These are phyloP conservation scores for Coemansia interrupta DNA, from an alignment of 192 early-diverging fungal species.

Conservation along the genomic window DNA sequence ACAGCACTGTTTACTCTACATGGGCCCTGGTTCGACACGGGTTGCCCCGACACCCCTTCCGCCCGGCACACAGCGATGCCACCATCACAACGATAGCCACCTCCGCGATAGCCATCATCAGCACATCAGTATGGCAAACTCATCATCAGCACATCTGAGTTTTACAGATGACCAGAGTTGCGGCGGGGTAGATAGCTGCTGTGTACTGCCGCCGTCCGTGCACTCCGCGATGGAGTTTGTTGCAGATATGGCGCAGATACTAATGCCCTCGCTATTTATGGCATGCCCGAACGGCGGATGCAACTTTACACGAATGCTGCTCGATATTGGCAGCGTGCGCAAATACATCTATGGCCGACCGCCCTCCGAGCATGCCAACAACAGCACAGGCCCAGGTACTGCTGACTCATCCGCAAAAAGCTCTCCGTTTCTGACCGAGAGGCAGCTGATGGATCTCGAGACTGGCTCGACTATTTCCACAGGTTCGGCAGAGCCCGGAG, in stretches of 20 bases:
- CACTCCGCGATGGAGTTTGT: slow-evolving; percentile 33
- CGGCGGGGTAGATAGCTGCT: background rate
- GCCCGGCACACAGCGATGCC: background rate
- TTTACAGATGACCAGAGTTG: background rate
- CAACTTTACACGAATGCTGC: slow-evolving; percentile 8
- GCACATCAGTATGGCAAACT: background rate
- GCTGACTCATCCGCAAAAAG: slow-evolving; percentile 1
- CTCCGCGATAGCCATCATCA: background rate
- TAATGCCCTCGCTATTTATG: slow-evolving; percentile 45
- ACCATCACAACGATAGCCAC: background rate
- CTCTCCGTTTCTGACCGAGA: slow-evolving; percentile 2
- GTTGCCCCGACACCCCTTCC: slow-evolving; percentile 11
- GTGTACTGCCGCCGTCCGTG: slow-evolving; percentile 19
- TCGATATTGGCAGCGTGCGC: slow-evolving; percentile 3
- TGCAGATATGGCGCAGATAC: slow-evolving; percentile 37
- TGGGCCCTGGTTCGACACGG: slow-evolving; percentile 15
- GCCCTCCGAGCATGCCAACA: background rate
- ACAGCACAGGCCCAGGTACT: background rate
- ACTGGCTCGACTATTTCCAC: background rate
- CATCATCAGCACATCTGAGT: background rate
- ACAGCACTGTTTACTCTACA: slow-evolving; percentile 1
- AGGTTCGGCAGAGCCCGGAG: slow-evolving; percentile 25
- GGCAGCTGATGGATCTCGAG: slow-evolving; percentile 3
- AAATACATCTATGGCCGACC: background rate
- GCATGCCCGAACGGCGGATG: slow-evolving; percentile 21